These are phyloP conservation scores for Sicyos baderoa DNA, from an alignment of 306 rosid species.

Conservation along the genomic window DNA sequence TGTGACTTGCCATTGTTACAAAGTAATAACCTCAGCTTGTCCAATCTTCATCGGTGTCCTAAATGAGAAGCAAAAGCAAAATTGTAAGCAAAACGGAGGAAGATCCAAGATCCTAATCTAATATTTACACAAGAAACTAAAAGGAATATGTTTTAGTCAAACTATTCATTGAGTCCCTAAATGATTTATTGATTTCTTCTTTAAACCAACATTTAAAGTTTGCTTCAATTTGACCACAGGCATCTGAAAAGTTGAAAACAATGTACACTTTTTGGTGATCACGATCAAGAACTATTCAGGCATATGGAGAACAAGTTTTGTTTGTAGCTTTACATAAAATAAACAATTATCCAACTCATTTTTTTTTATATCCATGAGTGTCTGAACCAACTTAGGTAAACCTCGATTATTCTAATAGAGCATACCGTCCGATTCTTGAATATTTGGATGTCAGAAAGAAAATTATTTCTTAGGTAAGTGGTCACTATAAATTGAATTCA, in stretches of 20 bases:
- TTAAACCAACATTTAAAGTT: neutral
- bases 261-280: neutral
- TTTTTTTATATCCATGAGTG: too few species aligned
- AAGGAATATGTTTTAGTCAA: neutral
- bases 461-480: too few species aligned
- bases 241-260: neutral
- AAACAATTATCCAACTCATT: neutral
- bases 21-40: constrained; percentile 1
- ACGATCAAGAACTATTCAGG: neutral
- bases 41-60: constrained; percentile 22
- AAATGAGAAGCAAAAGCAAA: neutral
- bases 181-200: neutral
- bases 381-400: too few species aligned
- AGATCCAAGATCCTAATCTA: neutral
- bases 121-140: constrained; percentile 8
- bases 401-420: too few species aligned
- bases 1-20: neutral
- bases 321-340: neutral
- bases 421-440: too few species aligned
- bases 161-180: neutral
- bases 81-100: neutral
- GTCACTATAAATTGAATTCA: too few species aligned
- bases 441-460: too few species aligned
- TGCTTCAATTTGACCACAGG: neutral
- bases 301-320: neutral